phyloP scores from a whole-genome alignment of 2,329 filamentous ascomycete species.

The Knufia petricola region DNA sequence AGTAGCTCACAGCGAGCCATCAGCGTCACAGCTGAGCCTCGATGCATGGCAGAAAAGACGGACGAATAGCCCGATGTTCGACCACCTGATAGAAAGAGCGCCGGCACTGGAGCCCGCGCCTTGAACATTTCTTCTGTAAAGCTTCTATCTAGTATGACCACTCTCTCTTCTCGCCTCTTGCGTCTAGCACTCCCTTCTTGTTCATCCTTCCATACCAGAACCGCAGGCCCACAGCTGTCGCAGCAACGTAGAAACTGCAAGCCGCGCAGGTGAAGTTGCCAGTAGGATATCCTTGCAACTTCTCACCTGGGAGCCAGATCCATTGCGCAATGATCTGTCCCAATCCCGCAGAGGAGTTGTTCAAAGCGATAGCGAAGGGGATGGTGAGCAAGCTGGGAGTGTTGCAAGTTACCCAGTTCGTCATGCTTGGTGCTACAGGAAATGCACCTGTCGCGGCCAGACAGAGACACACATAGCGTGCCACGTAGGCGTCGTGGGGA shows the following conservation, averaged over 20 bases:
- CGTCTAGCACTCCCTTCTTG: conserved; percentile 13
- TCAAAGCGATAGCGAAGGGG: conserved; percentile 61
- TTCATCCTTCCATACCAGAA: conserved; percentile 19
- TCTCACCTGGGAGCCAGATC: conserved; percentile 61
- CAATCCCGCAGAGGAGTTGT: conserved; percentile 57
- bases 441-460: conserved; percentile 59
- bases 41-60: too few species aligned
- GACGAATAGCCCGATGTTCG: too few species aligned
- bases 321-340: conserved; percentile 65
- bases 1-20: too few species aligned
- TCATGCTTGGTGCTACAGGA: conserved; percentile 57
- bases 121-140: too few species aligned
- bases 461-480: conserved; percentile 61
- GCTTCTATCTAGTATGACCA: conserved; percentile 16
- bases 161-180: conserved; percentile 13
- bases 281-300: conserved; percentile 53
- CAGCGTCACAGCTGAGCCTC: too few species aligned
- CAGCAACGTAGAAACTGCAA: conserved; percentile 19
- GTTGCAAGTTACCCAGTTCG: conserved; percentile 63
- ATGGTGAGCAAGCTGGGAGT: conserved; percentile 55
- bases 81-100: too few species aligned
- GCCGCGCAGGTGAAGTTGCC: conserved; percentile 47
- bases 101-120: too few species aligned
- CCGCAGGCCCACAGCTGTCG: conserved; percentile 11
- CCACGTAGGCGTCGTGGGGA: conserved; percentile 48